These are phyloP conservation scores for Thalassiosira profunda DNA, from an alignment of 108 stramenopile genomes.

Conservation along the genomic window DNA sequence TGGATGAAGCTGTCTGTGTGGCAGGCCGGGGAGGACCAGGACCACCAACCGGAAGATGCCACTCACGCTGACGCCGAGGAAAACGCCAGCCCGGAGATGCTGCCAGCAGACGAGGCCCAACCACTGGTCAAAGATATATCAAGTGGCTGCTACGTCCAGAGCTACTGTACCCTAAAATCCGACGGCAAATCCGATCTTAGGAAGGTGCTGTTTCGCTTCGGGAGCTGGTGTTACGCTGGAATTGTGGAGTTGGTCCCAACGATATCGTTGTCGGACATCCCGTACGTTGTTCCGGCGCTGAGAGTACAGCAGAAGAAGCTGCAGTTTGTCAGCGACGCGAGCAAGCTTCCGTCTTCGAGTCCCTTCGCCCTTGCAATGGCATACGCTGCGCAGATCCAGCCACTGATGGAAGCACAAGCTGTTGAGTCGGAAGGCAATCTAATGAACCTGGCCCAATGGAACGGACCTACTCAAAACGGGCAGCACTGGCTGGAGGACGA, in stretches of 20 bases:
- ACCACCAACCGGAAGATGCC: too few species aligned
- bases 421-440: constrained; percentile 44
- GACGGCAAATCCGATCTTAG: constrained; percentile 31
- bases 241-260: constrained; percentile 52
- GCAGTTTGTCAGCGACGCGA: constrained; percentile 58
- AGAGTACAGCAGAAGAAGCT: constrained; percentile 67
- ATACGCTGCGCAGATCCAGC: constrained; percentile 17
- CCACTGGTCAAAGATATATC: constrained; percentile 24
- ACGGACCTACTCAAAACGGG: constrained; percentile 55
- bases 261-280: constrained; percentile 56
- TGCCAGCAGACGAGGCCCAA: not conserved
- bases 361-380: constrained; percentile 51
- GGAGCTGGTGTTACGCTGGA: constrained; percentile 74
- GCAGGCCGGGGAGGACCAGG: too few species aligned
- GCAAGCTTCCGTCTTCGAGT: constrained; percentile 29
- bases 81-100: not conserved
- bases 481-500: constrained; percentile 66
- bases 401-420: constrained; percentile 56
- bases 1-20: constrained; percentile 43
- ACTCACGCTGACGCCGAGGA: too few species aligned
- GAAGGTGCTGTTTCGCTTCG: constrained; percentile 70
- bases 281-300: constrained; percentile 69
- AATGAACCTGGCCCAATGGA: constrained; percentile 19
- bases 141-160: constrained; percentile 65
- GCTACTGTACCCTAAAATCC: constrained; percentile 59